Percentiles rank a stretch among this genome's conserved stretches.
phyloP scores from a whole-genome alignment of 2,329 filamentous ascomycete genomes.

The Sporothrix dimorphospora region DNA sequence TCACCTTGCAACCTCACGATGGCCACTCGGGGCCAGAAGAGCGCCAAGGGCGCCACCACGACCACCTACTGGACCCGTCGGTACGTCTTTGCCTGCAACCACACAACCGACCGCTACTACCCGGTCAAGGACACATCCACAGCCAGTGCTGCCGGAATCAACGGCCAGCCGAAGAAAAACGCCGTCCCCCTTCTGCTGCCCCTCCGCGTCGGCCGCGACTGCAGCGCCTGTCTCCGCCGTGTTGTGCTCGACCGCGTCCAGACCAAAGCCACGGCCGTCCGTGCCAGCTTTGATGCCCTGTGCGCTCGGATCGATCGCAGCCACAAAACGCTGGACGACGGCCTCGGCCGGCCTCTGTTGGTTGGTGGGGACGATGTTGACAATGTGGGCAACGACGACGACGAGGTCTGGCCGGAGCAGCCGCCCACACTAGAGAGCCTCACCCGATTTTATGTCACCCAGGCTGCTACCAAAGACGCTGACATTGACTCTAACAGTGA shows the following conservation, averaged over 20 bases:
- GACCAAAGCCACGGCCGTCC: neutral
- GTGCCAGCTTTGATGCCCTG: neutral
- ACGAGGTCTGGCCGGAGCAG: constrained; percentile 16
- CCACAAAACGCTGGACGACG: too few relatives aligned
- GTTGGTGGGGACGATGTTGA: neutral
- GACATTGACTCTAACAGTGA: neutral
- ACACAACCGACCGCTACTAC: constrained; percentile 16
- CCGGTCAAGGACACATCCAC: constrained; percentile 3
- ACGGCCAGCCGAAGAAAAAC: neutral
- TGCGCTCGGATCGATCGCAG: neutral
- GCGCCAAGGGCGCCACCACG: neutral
- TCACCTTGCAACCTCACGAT: neutral
- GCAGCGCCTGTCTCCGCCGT: constrained; percentile 5
- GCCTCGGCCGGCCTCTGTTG: neutral
- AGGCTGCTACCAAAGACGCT: neutral
- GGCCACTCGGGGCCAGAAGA: neutral
- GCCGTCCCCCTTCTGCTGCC: constrained; percentile 12
- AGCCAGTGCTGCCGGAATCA: neutral
- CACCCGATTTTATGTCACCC: neutral
- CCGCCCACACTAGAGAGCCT: neutral
- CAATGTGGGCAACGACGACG: neutral
- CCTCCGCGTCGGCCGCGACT: constrained; percentile 14
- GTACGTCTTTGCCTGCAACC: constrained; percentile 29
- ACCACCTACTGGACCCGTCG: constrained; percentile 21
- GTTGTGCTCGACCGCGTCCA: neutral